These are phyloP conservation scores for Lachnum nothofagi DNA, from an alignment of 2,329 filamentous ascomycete genomes.

Conservation along the genomic window DNA sequence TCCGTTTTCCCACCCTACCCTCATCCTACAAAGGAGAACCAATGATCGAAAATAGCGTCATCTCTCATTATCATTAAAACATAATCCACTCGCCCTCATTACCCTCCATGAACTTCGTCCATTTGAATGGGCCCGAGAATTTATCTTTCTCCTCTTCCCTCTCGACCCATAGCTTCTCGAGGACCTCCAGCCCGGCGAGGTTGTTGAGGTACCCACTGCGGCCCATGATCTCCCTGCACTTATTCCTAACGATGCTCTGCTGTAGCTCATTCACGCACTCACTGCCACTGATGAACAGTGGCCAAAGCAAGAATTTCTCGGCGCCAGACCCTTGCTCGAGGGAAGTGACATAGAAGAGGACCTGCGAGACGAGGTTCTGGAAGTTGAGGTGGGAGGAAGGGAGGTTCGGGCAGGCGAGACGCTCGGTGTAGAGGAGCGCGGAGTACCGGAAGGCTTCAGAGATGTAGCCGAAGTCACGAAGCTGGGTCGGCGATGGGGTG, in stretches of 20 bases:
- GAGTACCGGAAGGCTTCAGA: constrained; percentile 88
- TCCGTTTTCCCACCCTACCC: too few species aligned
- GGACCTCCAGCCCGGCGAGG: constrained; percentile 73
- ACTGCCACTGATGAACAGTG: constrained; percentile 81
- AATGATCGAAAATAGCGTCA: background rate
- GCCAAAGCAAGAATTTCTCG: constrained; percentile 90
- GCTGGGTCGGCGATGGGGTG: constrained; percentile 52
- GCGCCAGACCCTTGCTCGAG: constrained; percentile 66
- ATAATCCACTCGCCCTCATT: constrained; percentile 63
- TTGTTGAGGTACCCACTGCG: constrained; percentile 94
- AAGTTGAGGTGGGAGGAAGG: constrained; percentile 72
- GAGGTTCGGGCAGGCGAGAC: constrained; percentile 70
- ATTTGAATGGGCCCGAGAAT: constrained; percentile 27
- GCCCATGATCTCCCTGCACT: constrained; percentile 80
- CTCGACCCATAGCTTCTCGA: constrained; percentile 73
- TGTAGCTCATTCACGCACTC: constrained; percentile 81
- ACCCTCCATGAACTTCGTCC: constrained; percentile 30
- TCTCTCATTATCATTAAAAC: constrained; percentile 42
- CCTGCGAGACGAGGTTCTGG: constrained; percentile 75
- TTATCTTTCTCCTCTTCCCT: constrained; percentile 14
- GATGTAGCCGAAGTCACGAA: constrained; percentile 71
- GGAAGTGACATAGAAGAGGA: constrained; percentile 76
- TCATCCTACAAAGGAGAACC: too few species aligned
- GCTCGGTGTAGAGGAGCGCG: constrained; percentile 83
- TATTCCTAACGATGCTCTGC: constrained; percentile 70